phyloP scores from a whole-genome alignment of 192 early-diverging fungal genomes.

The Backusella psychrophila region DNA sequence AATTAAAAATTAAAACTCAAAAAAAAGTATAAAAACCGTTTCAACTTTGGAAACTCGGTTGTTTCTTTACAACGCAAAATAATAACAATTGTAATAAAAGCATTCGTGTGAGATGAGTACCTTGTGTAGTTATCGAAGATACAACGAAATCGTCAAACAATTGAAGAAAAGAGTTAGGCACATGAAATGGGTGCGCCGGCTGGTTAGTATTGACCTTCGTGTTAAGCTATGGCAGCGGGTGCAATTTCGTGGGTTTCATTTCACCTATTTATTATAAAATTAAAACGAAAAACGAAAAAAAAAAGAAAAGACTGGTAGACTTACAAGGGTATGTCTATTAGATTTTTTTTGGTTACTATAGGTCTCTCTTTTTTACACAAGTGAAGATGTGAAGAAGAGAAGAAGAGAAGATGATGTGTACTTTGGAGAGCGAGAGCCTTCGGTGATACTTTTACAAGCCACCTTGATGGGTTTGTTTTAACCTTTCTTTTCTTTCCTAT shows the following conservation, averaged over 20 bases:
- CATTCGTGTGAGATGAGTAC: constrained; percentile 35
- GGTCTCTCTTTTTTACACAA: no score
- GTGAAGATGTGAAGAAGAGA: no score
- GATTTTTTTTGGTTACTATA: background rate
- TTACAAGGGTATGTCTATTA: background rate
- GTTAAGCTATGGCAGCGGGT: constrained; percentile 13
- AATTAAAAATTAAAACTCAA: background rate
- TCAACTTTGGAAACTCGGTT: constrained; percentile 1
- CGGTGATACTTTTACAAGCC: no score
- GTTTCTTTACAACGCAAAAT: constrained; percentile 15
- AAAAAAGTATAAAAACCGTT: constrained; percentile 15
- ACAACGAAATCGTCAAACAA: constrained; percentile 37
- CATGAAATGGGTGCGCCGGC: constrained; percentile 28
- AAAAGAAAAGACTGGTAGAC: background rate
- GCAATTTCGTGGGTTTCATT: constrained; percentile 29
- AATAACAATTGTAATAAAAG: constrained; percentile 22
- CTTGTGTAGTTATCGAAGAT: constrained; percentile 25
- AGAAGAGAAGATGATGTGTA: no score
- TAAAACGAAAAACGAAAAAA: background rate
- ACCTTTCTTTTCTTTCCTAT: no score
- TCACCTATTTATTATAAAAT: background rate
- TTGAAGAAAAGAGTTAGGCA: constrained; percentile 25
- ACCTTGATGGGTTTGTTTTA: no score
- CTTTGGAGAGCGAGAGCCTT: no score
- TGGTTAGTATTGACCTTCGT: constrained; percentile 19